Base-by-base conservation (phyloP, 495 filamentous ascomycete species). In the Hypoxylon fragiforme region DNA sequence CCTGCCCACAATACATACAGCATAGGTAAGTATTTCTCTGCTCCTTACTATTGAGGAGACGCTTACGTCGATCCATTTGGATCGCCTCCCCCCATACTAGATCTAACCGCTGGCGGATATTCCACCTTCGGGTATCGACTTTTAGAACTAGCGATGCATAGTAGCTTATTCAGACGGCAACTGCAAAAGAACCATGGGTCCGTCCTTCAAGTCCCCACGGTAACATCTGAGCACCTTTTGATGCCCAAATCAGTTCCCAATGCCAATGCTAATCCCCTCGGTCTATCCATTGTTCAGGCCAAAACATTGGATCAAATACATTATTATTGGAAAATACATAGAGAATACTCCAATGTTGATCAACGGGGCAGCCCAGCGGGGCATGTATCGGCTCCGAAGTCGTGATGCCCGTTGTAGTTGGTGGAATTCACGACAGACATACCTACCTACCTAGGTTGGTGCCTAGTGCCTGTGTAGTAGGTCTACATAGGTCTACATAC, bases 121-220 rank as follows among this genome's bases (percentile, higher is more conserved):
- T 62, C 51, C 58, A 62, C 47, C 48, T 52, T 62, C 58, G 58
- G 58, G 58, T 62, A 62, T 62, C 58, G 58, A 62, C 45, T 47
- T 56, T 47, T 44, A 44, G 38, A 45, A n/a, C n/a, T n/a, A 51
- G 43, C 58, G 56, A 52, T 62, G 43, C 58, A 62, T 62, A 62
- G n/a, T n/a, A n/a, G 58, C 58, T 62, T 62, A 62, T 62, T 62
- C 58, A 62, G 58, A 62, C 58, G 56, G 51, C 58, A 61, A 61
- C 57, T 31, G 46, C 36, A 53, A n/a, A 46, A 54, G 57, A 61
- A n/a, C 47, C 51, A 54, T 62, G 52, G 58, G 36, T 57, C 58
- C 47, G 42, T 12, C 16, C 13, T 34, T n/a, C n/a, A n/a, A n/a
- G 19, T 51, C 58, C 52, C 58, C 47, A 56, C 37, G 30, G 58